Percentiles rank a stretch among this genome's conserved stretches.
Conservation (phyloP, 768 basidiomycete genomes). For the Suillus luteus region DNA sequence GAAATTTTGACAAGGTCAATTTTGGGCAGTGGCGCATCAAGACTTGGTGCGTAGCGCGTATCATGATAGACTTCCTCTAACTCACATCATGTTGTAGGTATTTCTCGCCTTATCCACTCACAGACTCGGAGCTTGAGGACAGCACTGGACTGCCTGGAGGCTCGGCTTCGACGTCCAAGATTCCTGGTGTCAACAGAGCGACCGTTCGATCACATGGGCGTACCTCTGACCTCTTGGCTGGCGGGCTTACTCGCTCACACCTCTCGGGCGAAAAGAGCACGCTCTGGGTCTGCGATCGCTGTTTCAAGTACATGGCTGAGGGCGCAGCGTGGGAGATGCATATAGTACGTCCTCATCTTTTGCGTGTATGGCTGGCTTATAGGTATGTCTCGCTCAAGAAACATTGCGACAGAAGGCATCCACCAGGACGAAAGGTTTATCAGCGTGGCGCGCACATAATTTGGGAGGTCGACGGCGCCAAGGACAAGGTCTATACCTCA, state of each 20-base stretch:
- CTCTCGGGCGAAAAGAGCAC: conserved; percentile 48
- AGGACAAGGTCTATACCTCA: conserved; percentile 63
- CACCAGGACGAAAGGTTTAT: conserved; percentile 91
- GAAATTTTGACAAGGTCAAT: conserved; percentile 86
- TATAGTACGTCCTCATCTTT: conserved; percentile 43
- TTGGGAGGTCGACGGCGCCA: conserved; percentile 93
- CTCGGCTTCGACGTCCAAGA: conserved; percentile 38
- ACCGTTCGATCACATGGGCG: conserved; percentile 66
- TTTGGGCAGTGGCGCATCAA: conserved; percentile 87
- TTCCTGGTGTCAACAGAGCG: conserved; percentile 51
- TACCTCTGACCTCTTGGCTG: conserved; percentile 71
- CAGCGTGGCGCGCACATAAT: conserved; percentile 86
- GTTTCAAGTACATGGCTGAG: conserved; percentile 96
- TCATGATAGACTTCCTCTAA: conserved; percentile 3
- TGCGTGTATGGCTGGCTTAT: conserved; percentile 19
- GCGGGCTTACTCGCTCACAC: conserved; percentile 54
- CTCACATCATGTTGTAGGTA: conserved; percentile 55
- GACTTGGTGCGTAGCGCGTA: conserved; percentile 66
- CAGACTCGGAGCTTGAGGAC: conserved; percentile 67
- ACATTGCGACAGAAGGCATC: conserved; percentile 65
- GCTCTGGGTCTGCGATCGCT: conserved; percentile 87
- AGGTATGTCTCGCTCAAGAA: conserved; percentile 44
- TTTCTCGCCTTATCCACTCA: conserved; percentile 88
- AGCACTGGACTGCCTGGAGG: conserved; percentile 22
- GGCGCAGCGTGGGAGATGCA: conserved; percentile 71